Evolutionary conservation across 2,329 filamentous ascomycete genomes (phyloP), one percentile per base, ranked within the genome.

Genomic region (Nannizziopsis barbatae): DNA sequence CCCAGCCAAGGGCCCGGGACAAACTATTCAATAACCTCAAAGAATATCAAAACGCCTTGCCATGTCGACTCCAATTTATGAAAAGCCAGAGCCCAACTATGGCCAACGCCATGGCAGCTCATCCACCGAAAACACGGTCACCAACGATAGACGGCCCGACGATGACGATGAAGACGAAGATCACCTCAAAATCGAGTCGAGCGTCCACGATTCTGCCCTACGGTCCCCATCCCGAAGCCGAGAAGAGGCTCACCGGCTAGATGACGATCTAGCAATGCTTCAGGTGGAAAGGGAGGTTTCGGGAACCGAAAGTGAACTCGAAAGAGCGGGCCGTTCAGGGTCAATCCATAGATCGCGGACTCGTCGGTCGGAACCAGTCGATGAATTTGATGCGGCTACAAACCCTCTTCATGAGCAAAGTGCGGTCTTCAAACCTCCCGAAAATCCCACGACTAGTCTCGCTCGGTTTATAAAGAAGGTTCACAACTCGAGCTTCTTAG

Each of bases 361-460:
- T 4, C 71, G 72, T 36, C 66, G 71, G 8, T 59, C 72, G 1
- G 77, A 82, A 15, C 72, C 74, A 2, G 65, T 82, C 2, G 81
- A 84, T 58, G 80, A 84, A 47, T 83, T 83, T 55, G 80, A 83
- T 54, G 71, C 74, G 40, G 76, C 77, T 17, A 84, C 81, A 2
- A 83, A 83, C 46, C 81, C 82, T 0, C 67, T 84, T 31, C 81
- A 85, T 57, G 80, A 84, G 60, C 77, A 78, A 57, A 72, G 79
- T 1, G 75, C 77, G 35, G 67, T 79, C 40, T 85, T 83, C 63
- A 77, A 76, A 56, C 80, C 81, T 0, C 76, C 79, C 0, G 75
- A 79, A 54, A 74, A 81, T 52, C 79, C 80, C 2, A 71, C 72
- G 9, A 83, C 75, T 9, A 76, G 68, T 11, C 64, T 85, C 20